Conservation (phyloP, 202 grass and related monocot species). For the Panicum virgatum region DNA sequence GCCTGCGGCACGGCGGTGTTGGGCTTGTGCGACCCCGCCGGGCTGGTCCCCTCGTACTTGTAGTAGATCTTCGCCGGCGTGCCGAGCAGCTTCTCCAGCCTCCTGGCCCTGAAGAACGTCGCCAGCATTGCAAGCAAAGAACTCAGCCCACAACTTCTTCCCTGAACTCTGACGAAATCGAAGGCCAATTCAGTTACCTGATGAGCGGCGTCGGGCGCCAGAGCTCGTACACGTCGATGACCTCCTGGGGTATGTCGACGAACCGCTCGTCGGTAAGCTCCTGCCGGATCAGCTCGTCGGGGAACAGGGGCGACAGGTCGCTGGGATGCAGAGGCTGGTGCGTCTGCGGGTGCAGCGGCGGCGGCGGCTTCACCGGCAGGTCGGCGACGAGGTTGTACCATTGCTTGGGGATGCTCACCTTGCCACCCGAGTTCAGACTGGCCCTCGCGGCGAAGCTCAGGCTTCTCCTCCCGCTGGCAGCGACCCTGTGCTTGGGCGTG, state of each 20-base stretch:
- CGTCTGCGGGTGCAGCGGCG: conserved; percentile 76
- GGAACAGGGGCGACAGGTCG: conserved; percentile 83
- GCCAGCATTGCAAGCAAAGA: conserved; percentile 14
- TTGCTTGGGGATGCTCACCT: conserved; percentile 77
- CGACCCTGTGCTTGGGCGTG: neutral
- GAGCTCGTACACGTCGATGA: conserved; percentile 71
- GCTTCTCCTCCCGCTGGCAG: neutral
- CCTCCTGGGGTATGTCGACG: conserved; percentile 85
- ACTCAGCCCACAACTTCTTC: too few relatives aligned
- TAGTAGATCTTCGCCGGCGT: conserved; percentile 98
- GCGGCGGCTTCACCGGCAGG: conserved; percentile 89
- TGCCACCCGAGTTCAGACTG: conserved; percentile 22
- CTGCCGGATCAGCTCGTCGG: conserved; percentile 90
- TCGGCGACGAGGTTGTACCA: conserved; percentile 94
- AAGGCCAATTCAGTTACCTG: too few relatives aligned
- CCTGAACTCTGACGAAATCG: too few relatives aligned
- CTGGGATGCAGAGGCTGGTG: conserved; percentile 62
- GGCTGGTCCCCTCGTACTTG: conserved; percentile 98
- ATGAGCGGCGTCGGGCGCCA: conserved; percentile 93
- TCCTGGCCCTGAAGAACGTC: conserved; percentile 69
- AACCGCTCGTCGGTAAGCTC: conserved; percentile 77
- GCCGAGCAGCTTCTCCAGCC: conserved; percentile 75
- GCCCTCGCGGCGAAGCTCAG: conserved; percentile 36
- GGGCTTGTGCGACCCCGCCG: conserved; percentile 90
- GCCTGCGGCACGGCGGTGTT: conserved; percentile 95